Evolutionary conservation across 305 asterid species (phyloP).

Genomic region (Rubia peregrina): DNA sequence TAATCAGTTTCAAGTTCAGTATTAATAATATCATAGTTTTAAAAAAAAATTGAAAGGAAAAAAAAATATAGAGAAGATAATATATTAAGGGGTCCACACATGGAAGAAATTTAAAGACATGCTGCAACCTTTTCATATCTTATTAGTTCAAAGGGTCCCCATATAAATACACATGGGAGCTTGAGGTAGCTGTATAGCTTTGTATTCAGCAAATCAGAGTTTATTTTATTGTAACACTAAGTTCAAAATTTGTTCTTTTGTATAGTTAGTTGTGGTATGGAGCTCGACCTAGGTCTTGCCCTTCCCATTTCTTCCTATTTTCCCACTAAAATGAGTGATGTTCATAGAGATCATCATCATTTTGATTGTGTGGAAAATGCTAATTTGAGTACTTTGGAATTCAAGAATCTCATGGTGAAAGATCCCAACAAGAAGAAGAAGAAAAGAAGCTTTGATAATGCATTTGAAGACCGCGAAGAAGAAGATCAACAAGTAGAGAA

Average conservation of each 20-base stretch:
- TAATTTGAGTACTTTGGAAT: conserved; percentile 4
- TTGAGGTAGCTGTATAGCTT: not conserved
- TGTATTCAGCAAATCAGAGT: not conserved
- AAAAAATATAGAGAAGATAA: not conserved
- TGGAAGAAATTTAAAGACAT: not conserved
- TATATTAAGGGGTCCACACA: not conserved
- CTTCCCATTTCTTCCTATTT: conserved; percentile 33
- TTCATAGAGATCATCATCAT: not conserved
- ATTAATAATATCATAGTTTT: no score
- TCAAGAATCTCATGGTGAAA: conserved; percentile 13
- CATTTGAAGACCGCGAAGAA: conserved; percentile 15
- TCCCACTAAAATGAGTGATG: conserved; percentile 6
- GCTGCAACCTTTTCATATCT: not conserved
- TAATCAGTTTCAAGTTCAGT: no score
- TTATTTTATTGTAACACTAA: not conserved
- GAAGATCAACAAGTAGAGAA: conserved; percentile 12
- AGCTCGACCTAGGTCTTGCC: conserved; percentile 54
- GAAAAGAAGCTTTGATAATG: conserved; percentile 17
- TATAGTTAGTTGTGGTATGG: conserved; percentile 27
- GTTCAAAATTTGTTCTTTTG: not conserved
- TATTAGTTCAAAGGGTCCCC: conserved; percentile 10
- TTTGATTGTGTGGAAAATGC: not conserved
- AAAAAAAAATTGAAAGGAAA: not conserved
- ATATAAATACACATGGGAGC: not conserved
- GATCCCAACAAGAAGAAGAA: not conserved